Percentiles rank a stretch among this genome's conserved stretches.
These are phyloP conservation scores for Euclidium syriacum DNA, from an alignment of 345 rosid genomes.

Conservation along the genomic window DNA sequence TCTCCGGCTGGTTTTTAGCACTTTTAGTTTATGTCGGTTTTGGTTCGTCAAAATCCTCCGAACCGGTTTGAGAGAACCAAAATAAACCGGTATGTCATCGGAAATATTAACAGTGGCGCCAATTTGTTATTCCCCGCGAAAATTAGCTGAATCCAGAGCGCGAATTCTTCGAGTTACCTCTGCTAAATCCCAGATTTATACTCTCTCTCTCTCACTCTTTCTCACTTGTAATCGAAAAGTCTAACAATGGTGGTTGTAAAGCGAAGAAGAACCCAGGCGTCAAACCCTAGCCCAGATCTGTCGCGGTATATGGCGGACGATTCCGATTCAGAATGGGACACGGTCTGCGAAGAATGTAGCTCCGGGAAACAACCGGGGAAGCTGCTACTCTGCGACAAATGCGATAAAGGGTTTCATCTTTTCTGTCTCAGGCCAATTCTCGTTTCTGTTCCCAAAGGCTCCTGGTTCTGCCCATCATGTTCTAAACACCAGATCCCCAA, in stretches of 20 bases:
- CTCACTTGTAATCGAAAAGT: background rate
- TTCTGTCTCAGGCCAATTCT: slow-evolving; percentile 88
- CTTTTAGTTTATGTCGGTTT: background rate
- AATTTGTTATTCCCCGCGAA: slow-evolving; percentile 19
- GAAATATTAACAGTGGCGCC: slow-evolving; percentile 18
- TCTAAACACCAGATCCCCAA: slow-evolving; percentile 48
- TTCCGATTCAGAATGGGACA: slow-evolving; percentile 32
- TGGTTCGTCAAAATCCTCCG: background rate
- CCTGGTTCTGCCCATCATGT: slow-evolving; percentile 78
- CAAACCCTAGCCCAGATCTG: slow-evolving; percentile 27
- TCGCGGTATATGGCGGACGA: background rate
- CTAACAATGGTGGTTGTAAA: slow-evolving; percentile 15
- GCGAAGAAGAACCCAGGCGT: slow-evolving; percentile 51
- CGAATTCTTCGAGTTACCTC: slow-evolving; percentile 4
- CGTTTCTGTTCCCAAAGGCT: slow-evolving; percentile 75
- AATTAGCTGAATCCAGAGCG: slow-evolving; percentile 12
- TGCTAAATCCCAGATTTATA: background rate
- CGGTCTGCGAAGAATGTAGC: slow-evolving; percentile 62
- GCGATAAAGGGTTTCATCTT: slow-evolving; percentile 76
- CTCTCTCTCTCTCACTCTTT: background rate
- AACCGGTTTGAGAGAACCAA: background rate
- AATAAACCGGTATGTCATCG: slow-evolving; percentile 4
- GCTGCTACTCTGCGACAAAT: slow-evolving; percentile 82
- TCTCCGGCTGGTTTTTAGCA: background rate
- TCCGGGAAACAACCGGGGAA: slow-evolving; percentile 57